Evolutionary conservation across 2,329 filamentous ascomycete genomes (phyloP), one percentile per base, ranked within the genome.

Genomic region (Zasmidium citrigriseum): DNA sequence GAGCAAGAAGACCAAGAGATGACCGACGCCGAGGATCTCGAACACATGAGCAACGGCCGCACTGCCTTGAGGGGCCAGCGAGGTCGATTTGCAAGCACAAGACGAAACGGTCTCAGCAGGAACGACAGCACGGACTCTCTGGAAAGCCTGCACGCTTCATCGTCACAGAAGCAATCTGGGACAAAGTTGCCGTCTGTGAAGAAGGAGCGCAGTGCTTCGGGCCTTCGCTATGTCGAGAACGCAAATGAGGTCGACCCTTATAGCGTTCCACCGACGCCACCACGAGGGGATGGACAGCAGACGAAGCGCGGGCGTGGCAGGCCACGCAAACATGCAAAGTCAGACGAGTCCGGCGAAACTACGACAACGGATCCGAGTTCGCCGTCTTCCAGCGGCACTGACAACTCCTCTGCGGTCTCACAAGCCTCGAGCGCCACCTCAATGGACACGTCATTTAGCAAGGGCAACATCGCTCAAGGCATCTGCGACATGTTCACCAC

Each of bases 401-500:
- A 68, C 46, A 59, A 52, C 34, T 63, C 63, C 4, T 69, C 65
- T 20, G 57, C 48, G 22, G 51, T 50, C 4, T 68, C 64, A 12
- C 51, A 56, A 29, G 67, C 67, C n/a, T 70, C 68, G n/a, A 70
- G 68, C 55, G 67, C 66, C 14, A 70, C 68, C 23, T 70, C 67
- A 11, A 24, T 71, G 23, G 67, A 67, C 16, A 66, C 63, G 5
- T n/a, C n/a, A n/a, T 70, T 69, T 38, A 55, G 60, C 4, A 63
- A 60, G 7, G 65, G 67, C 22, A 68, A 66, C 22, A 71, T 71
- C 54, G 65, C 67, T 25, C 61, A 65, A 47, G 63, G 61, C 50
- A 70, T 72, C 27, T 70, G 69, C 55, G 63, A 69, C 16, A 68
- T 71, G 68, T 61, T 68, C 22, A 70, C 67, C 4, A 65, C 55